Percentiles rank a stretch among this genome's conserved stretches.
Evolutionary conservation across 345 rosid genomes (phyloP).

Genomic region (Arabidopsis suecica): DNA sequence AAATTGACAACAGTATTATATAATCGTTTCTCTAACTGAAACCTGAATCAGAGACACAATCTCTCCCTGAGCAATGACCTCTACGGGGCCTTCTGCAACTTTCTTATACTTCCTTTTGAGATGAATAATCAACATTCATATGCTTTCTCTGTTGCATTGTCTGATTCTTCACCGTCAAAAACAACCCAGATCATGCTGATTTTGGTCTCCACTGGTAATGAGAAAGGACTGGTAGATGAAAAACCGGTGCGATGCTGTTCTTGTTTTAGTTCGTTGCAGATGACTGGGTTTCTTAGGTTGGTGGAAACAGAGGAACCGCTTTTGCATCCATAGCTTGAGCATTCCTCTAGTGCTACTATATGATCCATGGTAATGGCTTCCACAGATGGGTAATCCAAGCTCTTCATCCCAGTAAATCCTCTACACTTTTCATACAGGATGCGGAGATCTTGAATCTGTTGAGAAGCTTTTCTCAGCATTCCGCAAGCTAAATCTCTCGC

Average conservation of each 20-base stretch:
- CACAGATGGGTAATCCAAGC: conserved; percentile 69
- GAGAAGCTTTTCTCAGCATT: conserved; percentile 67
- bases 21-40: neutral
- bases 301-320: conserved; percentile 35
- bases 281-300: conserved; percentile 24
- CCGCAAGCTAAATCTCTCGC: conserved; percentile 70
- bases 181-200: conserved; percentile 84
- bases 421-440: conserved; percentile 65
- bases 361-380: conserved; percentile 65
- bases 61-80: neutral
- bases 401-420: conserved; percentile 51
- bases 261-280: conserved; percentile 29
- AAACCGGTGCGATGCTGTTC: conserved; percentile 14
- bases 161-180: conserved; percentile 51
- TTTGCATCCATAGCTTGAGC: conserved; percentile 44
- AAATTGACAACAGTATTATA: neutral
- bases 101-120: conserved; percentile 10
- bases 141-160: conserved; percentile 7
- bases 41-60: conserved; percentile 13
- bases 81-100: conserved; percentile 6
- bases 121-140: conserved; percentile 16
- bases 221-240: conserved; percentile 47
- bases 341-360: conserved; percentile 62
- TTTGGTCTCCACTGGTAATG: conserved; percentile 69
- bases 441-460: conserved; percentile 58